These are phyloP conservation scores for Oryza punctata DNA, from an alignment of 176 grass and related monocot species.

Conservation along the genomic window DNA sequence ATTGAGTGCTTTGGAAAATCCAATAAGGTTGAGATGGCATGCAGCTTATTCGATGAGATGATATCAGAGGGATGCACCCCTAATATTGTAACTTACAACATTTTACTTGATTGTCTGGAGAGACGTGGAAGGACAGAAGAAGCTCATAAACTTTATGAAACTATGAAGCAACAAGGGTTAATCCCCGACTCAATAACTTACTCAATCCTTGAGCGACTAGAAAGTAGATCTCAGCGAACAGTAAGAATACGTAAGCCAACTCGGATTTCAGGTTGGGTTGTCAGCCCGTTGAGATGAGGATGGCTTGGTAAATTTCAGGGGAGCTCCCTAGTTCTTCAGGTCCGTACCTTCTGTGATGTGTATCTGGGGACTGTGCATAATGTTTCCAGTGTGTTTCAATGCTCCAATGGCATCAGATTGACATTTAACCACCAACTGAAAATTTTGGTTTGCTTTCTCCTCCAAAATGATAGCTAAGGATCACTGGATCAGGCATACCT, in stretches of 20 bases:
- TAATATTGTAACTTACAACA: constrained; percentile 96
- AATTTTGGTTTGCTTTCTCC: not conserved
- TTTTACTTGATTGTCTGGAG: constrained; percentile 94
- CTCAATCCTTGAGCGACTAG: constrained; percentile 79
- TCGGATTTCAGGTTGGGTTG: constrained; percentile 65
- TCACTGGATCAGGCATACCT: constrained; percentile 7
- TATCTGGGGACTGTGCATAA: constrained; percentile 10
- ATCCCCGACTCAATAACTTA: constrained; percentile 89
- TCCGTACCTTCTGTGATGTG: constrained; percentile 12
- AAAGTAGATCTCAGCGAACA: constrained; percentile 61
- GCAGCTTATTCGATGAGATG: constrained; percentile 88
- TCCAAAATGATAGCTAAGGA: constrained; percentile 3
- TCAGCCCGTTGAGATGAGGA: constrained; percentile 70
- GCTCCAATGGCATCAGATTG: constrained; percentile 9
- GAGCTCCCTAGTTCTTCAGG: constrained; percentile 5
- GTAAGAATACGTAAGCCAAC: constrained; percentile 63
- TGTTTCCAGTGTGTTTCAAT: constrained; percentile 7
- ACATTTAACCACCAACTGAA: not conserved
- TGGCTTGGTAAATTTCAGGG: not conserved
- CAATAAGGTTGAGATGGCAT: constrained; percentile 91
- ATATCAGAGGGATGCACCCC: constrained; percentile 66
- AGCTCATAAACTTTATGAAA: constrained; percentile 65
- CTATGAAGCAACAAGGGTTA: constrained; percentile 73
- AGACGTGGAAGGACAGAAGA: constrained; percentile 63
- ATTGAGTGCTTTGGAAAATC: constrained; percentile 99